These are phyloP conservation scores for Cyclocybe cylindracea DNA, from an alignment of 768 basidiomycete genomes.

Conservation along the genomic window DNA sequence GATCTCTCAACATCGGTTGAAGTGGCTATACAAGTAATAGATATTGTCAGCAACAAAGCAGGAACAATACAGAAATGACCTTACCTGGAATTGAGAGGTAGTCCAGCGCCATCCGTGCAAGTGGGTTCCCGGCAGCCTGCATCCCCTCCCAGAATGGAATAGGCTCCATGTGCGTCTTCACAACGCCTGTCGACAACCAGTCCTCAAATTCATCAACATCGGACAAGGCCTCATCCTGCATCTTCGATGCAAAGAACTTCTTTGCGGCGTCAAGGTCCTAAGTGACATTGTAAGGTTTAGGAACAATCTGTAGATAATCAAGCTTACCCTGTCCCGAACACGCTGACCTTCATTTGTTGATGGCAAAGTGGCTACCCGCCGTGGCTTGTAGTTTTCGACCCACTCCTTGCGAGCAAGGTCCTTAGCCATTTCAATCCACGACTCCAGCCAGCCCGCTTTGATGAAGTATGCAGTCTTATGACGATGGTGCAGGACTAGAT, in stretches of 20 bases:
- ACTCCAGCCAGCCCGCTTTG: slow-evolving; percentile 15
- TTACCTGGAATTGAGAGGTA: slow-evolving; percentile 12
- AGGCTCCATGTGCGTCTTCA: slow-evolving; percentile 1
- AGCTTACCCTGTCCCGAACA: too few relatives aligned
- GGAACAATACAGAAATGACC: neutral
- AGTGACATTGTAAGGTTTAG: neutral
- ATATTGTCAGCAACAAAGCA: slow-evolving; percentile 3
- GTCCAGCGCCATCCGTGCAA: slow-evolving; percentile 12
- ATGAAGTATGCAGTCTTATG: slow-evolving; percentile 27
- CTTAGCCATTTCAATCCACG: slow-evolving; percentile 27
- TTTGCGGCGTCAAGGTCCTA: slow-evolving; percentile 4
- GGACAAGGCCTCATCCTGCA: neutral
- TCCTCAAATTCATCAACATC: slow-evolving; percentile 6
- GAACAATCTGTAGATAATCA: too few relatives aligned
- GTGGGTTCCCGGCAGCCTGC: slow-evolving; percentile 1
- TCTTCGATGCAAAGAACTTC: neutral
- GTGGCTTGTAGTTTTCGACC: slow-evolving; percentile 12
- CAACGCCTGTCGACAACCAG: slow-evolving; percentile 7
- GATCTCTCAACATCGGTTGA: slow-evolving; percentile 29
- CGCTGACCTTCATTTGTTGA: too few relatives aligned
- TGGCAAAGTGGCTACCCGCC: too few relatives aligned
- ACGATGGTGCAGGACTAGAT: slow-evolving; percentile 25
- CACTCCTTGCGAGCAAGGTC: slow-evolving; percentile 17
- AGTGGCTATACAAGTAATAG: slow-evolving; percentile 15
- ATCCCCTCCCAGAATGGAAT: slow-evolving; percentile 10